Base-by-base conservation (phyloP, 2,329 filamentous ascomycete species). In the Pseudocercospora pini-densiflorae region DNA sequence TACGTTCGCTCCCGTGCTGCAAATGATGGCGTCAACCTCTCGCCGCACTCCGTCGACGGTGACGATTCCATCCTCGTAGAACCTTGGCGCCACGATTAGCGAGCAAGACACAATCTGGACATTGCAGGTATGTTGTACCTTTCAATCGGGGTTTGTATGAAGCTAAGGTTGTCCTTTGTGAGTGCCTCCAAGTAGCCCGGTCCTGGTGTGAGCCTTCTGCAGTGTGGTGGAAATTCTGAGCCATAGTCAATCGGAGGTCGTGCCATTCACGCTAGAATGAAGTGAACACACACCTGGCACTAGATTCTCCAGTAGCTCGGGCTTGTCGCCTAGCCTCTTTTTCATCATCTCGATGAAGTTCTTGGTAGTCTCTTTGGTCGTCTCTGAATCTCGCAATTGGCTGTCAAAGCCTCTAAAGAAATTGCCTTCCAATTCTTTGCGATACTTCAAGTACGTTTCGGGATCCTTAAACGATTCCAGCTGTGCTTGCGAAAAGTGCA, bases 401-500 rank as follows among this genome's bases (percentile, higher is more conserved):
- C 75, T 74, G 3, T 75, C 72, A 59, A 81, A 82, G 0, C 75
- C 81, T 7, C 86, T 80, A 82, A 88, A 92, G 76, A 89, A 92
- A 57, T 85, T 86, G 21, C 84, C 79, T 65, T 82, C 81, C 5
- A 82, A 70, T 4, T 78, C 75, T 68, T 80, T 81, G 1, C 80
- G 75, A 64, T 78, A 82, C 2, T 74, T 68, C 2, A 90, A 78
- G 72, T 92, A 93, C 2, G 79, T 82, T 2, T 86, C 79, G 0
- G 89, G 87, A 68, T 92, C 82, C 55, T 85, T 80, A 74, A 90
- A 90, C 0, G 83, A 81, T 21, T 87, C 81, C 3, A 82, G 80
- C 62, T 88, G 82, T 23, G 89, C 86, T 1, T 84, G 71, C 0
- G 81, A 77, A 70, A 86, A 87, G 0, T 81, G 81, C 54, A 89